Evolutionary conservation across 805 yeast genomes (phyloP), one percentile per base, ranked within the genome.

Genomic region (Cyberlindnera mycetangii): DNA sequence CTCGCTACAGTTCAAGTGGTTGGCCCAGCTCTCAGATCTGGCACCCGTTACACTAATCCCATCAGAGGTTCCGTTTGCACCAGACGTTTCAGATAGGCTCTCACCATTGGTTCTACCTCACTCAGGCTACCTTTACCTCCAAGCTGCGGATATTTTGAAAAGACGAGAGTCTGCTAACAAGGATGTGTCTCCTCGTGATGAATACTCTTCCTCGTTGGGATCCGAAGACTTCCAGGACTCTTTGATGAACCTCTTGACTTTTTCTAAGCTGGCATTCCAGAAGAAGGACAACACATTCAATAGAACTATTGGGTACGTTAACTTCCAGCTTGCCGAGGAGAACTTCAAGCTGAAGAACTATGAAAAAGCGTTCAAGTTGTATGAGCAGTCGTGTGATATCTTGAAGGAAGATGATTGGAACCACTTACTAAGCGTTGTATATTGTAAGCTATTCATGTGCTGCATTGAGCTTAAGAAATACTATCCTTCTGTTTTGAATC

Each of bases 1-100:
- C 10, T 73, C 82, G 0, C 56, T 65, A n/a, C 95, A 86, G 56
- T 75, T 78, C 51, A 74, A 78, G 33, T 76, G 85, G 81, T 64
- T 86, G 11, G 88, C 85, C 0, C 77, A 82, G 45, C 59, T 84
- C 15, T 63, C 81, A 41, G 71, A 66, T 9, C 41, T 62, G n/a
- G 67, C 76, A 1, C 85, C 85, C 0, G 64, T 61, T 2, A 51
- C 55, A 11, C 44, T 68, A 4, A 60, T 75, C 5, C 75, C 76
- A 3, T 52, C 64, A 3, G 72, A 68, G 17, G 50, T 56, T 11
- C 73, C 78, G 2, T 60, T 69, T 39, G 48, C 44, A 21, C 44
- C 49, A 7, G 64, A 60, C 37, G 11, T 36, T 1, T 47, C 35
- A 7, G 55, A 62, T 36, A 46, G 44, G 25, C 52, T 48, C 21